These are phyloP conservation scores for Aspergillus nidulans DNA, from an alignment of 495 filamentous ascomycete genomes.

Conservation along the genomic window DNA sequence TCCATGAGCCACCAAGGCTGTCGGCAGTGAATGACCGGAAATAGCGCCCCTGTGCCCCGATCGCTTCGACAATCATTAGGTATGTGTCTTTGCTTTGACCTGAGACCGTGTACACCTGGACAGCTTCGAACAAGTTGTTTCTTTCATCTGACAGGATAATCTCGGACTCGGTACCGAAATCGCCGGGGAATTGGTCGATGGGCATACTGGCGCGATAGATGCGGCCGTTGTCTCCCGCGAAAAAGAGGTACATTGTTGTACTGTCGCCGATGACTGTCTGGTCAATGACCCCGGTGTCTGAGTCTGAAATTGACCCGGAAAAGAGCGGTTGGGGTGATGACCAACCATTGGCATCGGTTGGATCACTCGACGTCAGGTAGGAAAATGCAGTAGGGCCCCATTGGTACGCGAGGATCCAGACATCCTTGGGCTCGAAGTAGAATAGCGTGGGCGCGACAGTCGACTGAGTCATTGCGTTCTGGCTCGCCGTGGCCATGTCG, in stretches of 20 bases:
- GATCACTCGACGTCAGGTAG: constrained; percentile 55
- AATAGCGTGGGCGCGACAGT: constrained; percentile 61
- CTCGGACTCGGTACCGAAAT: constrained; percentile 47
- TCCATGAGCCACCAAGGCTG: constrained; percentile 52
- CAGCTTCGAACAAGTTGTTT: constrained; percentile 56
- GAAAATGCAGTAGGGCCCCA: constrained; percentile 55
- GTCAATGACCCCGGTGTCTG: constrained; percentile 51
- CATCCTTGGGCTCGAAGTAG: constrained; percentile 54
- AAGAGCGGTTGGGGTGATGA: constrained; percentile 50
- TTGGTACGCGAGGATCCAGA: constrained; percentile 60
- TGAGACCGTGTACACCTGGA: constrained; percentile 56
- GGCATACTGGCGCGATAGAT: constrained; percentile 60
- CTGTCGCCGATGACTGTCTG: constrained; percentile 57
- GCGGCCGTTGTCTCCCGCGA: constrained; percentile 60
- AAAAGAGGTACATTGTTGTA: constrained; percentile 60
- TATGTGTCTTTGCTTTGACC: constrained; percentile 37
- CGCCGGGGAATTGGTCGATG: constrained; percentile 53
- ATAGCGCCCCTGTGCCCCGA: constrained; percentile 33
- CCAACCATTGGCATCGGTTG: constrained; percentile 54
- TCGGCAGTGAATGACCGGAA: constrained; percentile 61
- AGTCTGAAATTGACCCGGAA: constrained; percentile 46
- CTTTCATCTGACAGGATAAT: constrained; percentile 46
- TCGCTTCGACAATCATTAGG: constrained; percentile 60
- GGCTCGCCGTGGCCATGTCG: constrained; percentile 48
- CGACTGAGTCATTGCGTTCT: constrained; percentile 42